phyloP scores from a whole-genome alignment of 2,329 filamentous ascomycete species.

The Emydomyces testavorans region DNA sequence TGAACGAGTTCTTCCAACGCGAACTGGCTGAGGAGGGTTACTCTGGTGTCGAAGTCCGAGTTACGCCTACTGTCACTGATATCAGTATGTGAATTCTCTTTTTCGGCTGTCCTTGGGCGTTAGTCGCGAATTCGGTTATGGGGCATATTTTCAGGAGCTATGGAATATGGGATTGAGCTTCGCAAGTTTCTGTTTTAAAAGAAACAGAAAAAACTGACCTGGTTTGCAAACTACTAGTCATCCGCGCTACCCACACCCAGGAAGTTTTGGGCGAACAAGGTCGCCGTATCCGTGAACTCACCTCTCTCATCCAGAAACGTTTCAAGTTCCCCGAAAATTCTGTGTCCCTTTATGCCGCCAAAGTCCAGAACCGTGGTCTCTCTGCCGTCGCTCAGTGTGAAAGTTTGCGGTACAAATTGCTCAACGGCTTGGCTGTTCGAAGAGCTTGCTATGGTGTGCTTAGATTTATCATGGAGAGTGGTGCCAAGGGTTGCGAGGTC shows the following conservation, averaged over 20 bases:
- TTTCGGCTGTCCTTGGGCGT: conserved; percentile 15
- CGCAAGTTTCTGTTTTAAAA: neutral
- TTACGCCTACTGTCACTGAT: conserved; percentile 98
- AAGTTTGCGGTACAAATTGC: conserved; percentile 99
- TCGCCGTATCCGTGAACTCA: conserved; percentile 99
- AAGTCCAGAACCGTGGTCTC: conserved; percentile 99
- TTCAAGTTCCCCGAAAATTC: conserved; percentile 99
- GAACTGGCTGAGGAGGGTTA: conserved; percentile 99
- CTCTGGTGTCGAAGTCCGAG: conserved; percentile 99
- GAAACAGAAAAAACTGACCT: conserved; percentile 1
- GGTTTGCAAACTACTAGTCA: conserved; percentile 44
- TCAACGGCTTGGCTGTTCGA: conserved; percentile 97
- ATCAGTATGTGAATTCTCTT: conserved; percentile 52
- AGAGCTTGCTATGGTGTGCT: conserved; percentile 99
- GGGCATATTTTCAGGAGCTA: conserved; percentile 4
- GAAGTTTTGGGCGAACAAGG: conserved; percentile 99
- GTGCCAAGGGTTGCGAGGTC: conserved; percentile 99
- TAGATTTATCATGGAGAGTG: conserved; percentile 99
- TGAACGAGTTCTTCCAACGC: conserved; percentile 99
- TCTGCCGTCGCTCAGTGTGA: conserved; percentile 99
- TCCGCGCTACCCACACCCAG: conserved; percentile 99
- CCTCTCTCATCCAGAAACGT: conserved; percentile 99
- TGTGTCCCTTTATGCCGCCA: conserved; percentile 98
- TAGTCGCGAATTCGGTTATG: neutral
- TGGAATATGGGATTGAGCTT: conserved; percentile 8